phyloP scores from a whole-genome alignment of 164 flowering plant species.

The Paratinospora sagittata region DNA sequence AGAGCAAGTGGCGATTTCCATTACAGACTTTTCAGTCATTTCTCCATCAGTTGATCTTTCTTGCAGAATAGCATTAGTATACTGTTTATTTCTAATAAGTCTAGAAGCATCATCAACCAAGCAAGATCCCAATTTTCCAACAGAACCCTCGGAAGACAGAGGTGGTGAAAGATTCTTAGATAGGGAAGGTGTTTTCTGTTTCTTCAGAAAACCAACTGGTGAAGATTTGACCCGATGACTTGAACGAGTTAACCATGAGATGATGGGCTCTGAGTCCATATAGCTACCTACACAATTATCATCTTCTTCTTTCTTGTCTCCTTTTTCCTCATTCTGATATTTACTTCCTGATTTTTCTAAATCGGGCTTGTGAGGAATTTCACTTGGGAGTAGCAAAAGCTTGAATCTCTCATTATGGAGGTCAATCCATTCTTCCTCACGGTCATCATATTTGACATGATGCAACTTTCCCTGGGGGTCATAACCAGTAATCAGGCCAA shows the following conservation, averaged over 20 bases:
- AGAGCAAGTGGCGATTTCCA: constrained; percentile 15
- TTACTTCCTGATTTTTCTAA: constrained; percentile 27
- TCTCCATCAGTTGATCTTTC: constrained; percentile 19
- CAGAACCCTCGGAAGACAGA: constrained; percentile 24
- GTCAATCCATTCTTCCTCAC: constrained; percentile 93
- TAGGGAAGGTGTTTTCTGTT: constrained; percentile 26
- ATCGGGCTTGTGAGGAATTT: constrained; percentile 50
- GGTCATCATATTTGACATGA: constrained; percentile 90
- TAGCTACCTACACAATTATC: constrained; percentile 33
- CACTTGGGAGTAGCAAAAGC: constrained; percentile 72
- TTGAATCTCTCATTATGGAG: constrained; percentile 78
- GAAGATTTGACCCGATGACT: constrained; percentile 46
- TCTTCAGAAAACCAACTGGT: constrained; percentile 36
- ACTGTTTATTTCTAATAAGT: constrained; percentile 16
- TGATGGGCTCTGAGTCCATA: constrained; percentile 84
- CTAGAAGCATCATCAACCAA: constrained; percentile 17
- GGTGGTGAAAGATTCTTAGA: constrained; percentile 8
- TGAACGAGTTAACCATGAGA: constrained; percentile 80
- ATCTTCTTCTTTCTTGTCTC: constrained; percentile 21
- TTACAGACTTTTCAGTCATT: constrained; percentile 21
- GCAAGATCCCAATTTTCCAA: constrained; percentile 12
- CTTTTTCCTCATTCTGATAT: constrained; percentile 22
- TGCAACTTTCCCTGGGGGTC: constrained; percentile 62
- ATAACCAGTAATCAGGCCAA: constrained; percentile 70
- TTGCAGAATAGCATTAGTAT: constrained; percentile 12